Base-by-base conservation (phyloP, 306 rosid species). In the Cicer yamashitae region DNA sequence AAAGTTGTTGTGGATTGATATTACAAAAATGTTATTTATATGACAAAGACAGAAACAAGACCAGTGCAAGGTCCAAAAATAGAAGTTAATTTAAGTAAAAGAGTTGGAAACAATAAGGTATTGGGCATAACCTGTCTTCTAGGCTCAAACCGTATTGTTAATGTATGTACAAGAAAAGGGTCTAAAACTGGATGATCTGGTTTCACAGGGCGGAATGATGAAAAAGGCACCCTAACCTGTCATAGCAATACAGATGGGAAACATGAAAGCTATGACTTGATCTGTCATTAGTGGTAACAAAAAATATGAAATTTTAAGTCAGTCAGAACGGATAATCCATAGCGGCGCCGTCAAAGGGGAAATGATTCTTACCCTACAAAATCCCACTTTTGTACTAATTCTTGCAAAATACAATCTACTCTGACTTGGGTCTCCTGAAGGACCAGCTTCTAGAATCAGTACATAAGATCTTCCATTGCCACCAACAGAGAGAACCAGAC, bases 131-230 rank as follows among this genome's bases (percentile, higher is more conserved):
- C 98, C 97, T 91, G 98, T 90, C 91, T 91, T 89, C 97, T 89
- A 41, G 98, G 98, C 83, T 94, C 98, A 59, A 94, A 94, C 77
- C 96, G 97, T 83, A 94, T 90, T 34, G 98, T 94, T 67, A 94
- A 77, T 54, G 96, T 94, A 84, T 94, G 98, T 50, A 94, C 91
- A 76, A 91, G 97, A 82, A 94, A 94, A 61, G 97, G 98, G 73
- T 94, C 98, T 66, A 94, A 76, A 50, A 89, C 82, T 10, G 96
- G 97, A 86, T 90, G 96, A 67, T 94, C 96, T 43, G 96, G 97
- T 71, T 91, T 88, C 74, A 90, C 97, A 0, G 96, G 96, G 50
- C 98, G 97, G 81, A 94, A 94, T 51, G 96, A 88, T 43, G 98
- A 88, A 85, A 94, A 94, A 67, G 97, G 96, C 62, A 94, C 88